These are phyloP conservation scores for Boletus barrowsii DNA, from an alignment of 768 basidiomycete species.

Conservation along the genomic window DNA sequence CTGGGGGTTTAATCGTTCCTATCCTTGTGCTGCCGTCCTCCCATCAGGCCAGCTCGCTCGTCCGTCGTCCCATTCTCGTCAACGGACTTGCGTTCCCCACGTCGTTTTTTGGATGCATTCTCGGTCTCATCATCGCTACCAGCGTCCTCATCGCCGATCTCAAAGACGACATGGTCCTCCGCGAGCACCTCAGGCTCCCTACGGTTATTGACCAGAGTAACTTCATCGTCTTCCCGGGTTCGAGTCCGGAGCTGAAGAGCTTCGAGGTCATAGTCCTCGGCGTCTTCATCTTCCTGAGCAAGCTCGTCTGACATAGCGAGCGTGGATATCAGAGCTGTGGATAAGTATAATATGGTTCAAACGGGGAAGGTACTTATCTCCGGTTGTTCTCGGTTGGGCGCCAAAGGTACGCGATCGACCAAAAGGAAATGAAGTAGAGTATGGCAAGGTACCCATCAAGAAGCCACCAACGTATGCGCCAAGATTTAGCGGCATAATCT, in stretches of 20 bases:
- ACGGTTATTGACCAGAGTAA: conserved; percentile 65
- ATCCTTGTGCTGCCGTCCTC: conserved; percentile 33
- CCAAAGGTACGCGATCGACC: conserved; percentile 86
- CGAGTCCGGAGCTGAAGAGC: conserved; percentile 57
- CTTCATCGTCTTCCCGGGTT: conserved; percentile 58
- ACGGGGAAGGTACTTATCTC: conserved; percentile 52
- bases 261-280: conserved; percentile 89
- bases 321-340: conserved; percentile 43
- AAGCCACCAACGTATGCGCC: conserved; percentile 92
- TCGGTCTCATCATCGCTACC: conserved; percentile 64
- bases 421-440: conserved; percentile 81
- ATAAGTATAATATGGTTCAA: conserved; percentile 14
- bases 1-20: conserved; percentile 32
- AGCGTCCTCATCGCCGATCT: conserved; percentile 83
- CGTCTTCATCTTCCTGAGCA: conserved; percentile 91
- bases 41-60: conserved; percentile 69
- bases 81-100: conserved; percentile 38
- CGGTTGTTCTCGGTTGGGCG: conserved; percentile 87
- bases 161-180: conserved; percentile 80
- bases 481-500: conserved; percentile 92
- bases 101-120: conserved; percentile 46
- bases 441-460: conserved; percentile 93
- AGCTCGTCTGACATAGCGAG: conserved; percentile 96
- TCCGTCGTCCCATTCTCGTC: conserved; percentile 47
- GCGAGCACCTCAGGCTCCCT: conserved; percentile 47